Base-by-base conservation (phyloP, 2,329 filamentous ascomycete genomes). In the Sordariomycetes sp. region DNA sequence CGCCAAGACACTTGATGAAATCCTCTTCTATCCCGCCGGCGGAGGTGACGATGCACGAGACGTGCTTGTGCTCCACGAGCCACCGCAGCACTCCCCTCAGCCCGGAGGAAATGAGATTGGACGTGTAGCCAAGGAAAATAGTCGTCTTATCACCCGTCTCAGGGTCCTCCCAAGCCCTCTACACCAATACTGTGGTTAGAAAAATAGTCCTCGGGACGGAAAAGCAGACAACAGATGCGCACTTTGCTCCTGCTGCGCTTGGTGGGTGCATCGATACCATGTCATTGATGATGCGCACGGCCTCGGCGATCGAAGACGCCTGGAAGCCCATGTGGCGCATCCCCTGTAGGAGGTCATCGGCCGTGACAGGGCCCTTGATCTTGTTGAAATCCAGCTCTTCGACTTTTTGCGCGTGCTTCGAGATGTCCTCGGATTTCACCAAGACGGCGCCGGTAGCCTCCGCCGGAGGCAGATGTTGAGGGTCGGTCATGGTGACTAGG, bases 21-120 rank as follows among this genome's bases (percentile, higher is more conserved):
- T 99, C 94, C 69, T 99, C 94, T 71, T 99, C 94, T 56, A 99
- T 82, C 54, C 94, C 94, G 52, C 94, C 94, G 0, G 94, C 94
- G 0, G 94, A 96, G 25, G 94, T 96, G 60, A 99, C 94, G 65
- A 99, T 89, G 62, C 87, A 88, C 1, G 90, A 94, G 61, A 99
- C 85, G 68, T 97, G 91, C 61, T 85, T 86, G 74, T 99, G 90
- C 73, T 97, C 82, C 52, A 95, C 91, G 1, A 99, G 82, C 74
- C 90, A 99, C 58, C 94, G 88, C 62, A 99, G 76, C 39, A 91
- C 91, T 62, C 95, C 91, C 57, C 94, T 84, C 34, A 99, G 81
- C 10, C 94, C 94, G 3, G 92, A 99, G 0, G 94, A 97, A 66
- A 99, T 96, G 64, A 99, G 79, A 69, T 99, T 99, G 55, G 90